Base-by-base conservation (phyloP, 257 asterid species). In the Solanum megistacrolobum region DNA sequence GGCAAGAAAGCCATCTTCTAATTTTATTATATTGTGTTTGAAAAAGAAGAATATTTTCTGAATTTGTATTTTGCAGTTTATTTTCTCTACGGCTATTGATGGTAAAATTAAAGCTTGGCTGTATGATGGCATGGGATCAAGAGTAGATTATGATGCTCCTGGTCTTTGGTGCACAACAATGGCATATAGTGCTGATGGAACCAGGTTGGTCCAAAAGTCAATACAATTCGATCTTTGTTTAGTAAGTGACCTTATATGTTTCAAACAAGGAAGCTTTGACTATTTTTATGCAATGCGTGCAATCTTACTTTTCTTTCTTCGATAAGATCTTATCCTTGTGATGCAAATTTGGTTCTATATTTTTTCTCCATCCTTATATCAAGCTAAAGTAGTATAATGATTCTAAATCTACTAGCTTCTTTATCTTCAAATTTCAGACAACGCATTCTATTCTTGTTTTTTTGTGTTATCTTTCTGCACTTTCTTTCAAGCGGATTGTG, bases 91-190 rank as follows among this genome's bases (percentile, higher is more conserved):
- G 73, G 99, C 99, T 43, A 91, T 96, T 78, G 98, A 96, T 91
- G 99, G 98, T 72, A 96, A 96, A 92, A 96, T 96, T 88, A 96
- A 96, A 92, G 99, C 99, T 14, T 96, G 99, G 99, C 97, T 96
- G 35, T 96, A 95, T 88, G 98, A 96, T 89, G 92, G 97, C 52
- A 90, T 95, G 95, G 99, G 99, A 86, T 94, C 99, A 71, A 92
- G 99, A 91, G 99, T 96, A 83, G 99, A 96, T 90, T 96, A 96
- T 93, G 98, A 96, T 93, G 99, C 99, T 86, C 99, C 99, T 52
- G 99, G 99, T 39, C 98, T 88, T 89, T 95, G 98, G 98, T 96
- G 99, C 90, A 95, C 99, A 16, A 95, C 98, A 87, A 94, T 96
- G 99, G 94, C 98, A 36, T 96, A 96, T 89, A 96, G 99, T 87